Conservation (phyloP, 2,329 filamentous ascomycete genomes). For the Botrytis porri region DNA sequence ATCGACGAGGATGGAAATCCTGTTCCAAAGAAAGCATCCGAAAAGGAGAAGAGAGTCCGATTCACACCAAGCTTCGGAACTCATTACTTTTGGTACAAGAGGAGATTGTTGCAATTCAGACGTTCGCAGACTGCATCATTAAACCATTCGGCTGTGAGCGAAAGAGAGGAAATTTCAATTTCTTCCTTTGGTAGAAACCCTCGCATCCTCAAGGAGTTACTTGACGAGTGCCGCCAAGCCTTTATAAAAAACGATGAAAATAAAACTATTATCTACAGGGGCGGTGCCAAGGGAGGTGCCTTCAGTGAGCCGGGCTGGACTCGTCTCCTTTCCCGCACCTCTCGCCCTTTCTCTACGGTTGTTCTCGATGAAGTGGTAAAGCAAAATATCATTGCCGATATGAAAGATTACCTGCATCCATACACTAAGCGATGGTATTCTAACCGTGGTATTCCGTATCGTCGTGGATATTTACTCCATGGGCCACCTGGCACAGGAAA, state of each 20-base stretch:
- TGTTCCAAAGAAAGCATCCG: slow-evolving; percentile 32
- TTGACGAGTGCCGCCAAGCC: slow-evolving; percentile 54
- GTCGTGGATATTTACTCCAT: slow-evolving; percentile 77
- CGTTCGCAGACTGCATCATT: slow-evolving; percentile 50
- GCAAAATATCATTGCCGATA: slow-evolving; percentile 56
- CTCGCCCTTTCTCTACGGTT: slow-evolving; percentile 62
- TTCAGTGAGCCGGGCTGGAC: slow-evolving; percentile 52
- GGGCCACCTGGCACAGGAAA: slow-evolving; percentile 81
- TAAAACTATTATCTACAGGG: slow-evolving; percentile 65
- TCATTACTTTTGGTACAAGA: slow-evolving; percentile 67
- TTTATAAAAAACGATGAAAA: slow-evolving; percentile 57
- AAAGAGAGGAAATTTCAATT: slow-evolving; percentile 58
- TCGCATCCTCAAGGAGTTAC: slow-evolving; percentile 57
- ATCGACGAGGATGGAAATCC: slow-evolving; percentile 33
- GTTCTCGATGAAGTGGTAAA: slow-evolving; percentile 62
- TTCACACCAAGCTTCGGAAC: slow-evolving; percentile 67
- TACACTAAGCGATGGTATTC: slow-evolving; percentile 73
- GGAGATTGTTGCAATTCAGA: slow-evolving; percentile 55
- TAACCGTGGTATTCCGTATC: slow-evolving; percentile 79
- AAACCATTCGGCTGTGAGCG: slow-evolving; percentile 43
- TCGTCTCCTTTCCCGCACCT: slow-evolving; percentile 57
- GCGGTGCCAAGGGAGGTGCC: slow-evolving; percentile 43
- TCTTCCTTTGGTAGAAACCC: slow-evolving; percentile 62
- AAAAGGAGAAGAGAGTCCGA: slow-evolving; percentile 40
- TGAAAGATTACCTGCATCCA: slow-evolving; percentile 61